These are phyloP conservation scores for Boletales sp. DNA, from an alignment of 768 basidiomycete genomes.

Conservation along the genomic window DNA sequence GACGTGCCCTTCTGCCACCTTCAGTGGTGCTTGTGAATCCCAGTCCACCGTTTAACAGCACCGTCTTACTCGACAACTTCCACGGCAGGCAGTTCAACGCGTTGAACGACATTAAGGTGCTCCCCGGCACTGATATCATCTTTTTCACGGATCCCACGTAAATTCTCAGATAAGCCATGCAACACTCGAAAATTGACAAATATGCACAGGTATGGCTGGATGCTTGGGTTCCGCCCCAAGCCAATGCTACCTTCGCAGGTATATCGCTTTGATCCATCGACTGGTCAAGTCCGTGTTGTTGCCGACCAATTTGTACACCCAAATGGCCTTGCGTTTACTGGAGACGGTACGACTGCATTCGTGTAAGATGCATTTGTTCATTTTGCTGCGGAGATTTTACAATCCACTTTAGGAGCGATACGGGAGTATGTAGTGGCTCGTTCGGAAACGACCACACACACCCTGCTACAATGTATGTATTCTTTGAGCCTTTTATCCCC, in stretches of 20 bases:
- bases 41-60: conserved; percentile 57
- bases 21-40: conserved; percentile 66
- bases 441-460: conserved; percentile 52
- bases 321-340: conserved; percentile 73
- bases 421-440: conserved; percentile 35
- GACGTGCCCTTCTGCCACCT: conserved; percentile 60
- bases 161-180: conserved; percentile 17
- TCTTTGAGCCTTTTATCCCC: neutral
- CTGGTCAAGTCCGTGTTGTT: conserved; percentile 62
- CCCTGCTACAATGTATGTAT: conserved; percentile 64
- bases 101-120: conserved; percentile 74
- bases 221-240: conserved; percentile 60
- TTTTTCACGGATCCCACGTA: conserved; percentile 77
- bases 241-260: conserved; percentile 73
- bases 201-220: conserved; percentile 53
- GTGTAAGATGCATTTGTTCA: conserved; percentile 37
- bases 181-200: neutral
- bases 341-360: conserved; percentile 61
- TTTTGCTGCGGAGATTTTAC: neutral
- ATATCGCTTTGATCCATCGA: conserved; percentile 67
- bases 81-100: conserved; percentile 83
- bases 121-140: conserved; percentile 59
- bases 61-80: conserved; percentile 72
- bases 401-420: conserved; percentile 27
- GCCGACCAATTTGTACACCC: conserved; percentile 72